These are phyloP conservation scores for Hypoxylon cercidicola DNA, from an alignment of 495 filamentous ascomycete genomes.

Conservation along the genomic window DNA sequence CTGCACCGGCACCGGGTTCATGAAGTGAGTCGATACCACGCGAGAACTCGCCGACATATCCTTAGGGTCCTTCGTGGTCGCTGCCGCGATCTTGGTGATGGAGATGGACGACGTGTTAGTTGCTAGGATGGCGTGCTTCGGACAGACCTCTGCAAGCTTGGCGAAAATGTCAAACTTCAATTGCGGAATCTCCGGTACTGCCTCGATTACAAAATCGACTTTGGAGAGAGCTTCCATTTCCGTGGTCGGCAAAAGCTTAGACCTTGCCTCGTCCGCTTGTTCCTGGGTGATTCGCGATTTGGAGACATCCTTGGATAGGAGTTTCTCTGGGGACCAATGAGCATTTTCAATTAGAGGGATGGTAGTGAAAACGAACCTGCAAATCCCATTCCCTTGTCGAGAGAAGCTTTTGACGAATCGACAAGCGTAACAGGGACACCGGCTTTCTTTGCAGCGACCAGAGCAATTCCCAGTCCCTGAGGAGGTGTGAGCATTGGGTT, in stretches of 20 bases:
- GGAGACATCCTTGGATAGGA: constrained; percentile 89
- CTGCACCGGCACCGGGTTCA: constrained; percentile 98
- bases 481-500: constrained; percentile 15
- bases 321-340: constrained; percentile 70
- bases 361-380: constrained; percentile 65
- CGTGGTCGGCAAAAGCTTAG: constrained; percentile 74
- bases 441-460: constrained; percentile 90
- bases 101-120: constrained; percentile 98
- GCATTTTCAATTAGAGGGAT: constrained; percentile 16
- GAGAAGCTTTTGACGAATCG: constrained; percentile 83
- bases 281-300: constrained; percentile 84
- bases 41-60: constrained; percentile 85
- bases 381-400: constrained; percentile 92
- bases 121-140: constrained; percentile 88
- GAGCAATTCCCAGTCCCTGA: constrained; percentile 95
- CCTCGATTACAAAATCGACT: constrained; percentile 98
- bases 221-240: constrained; percentile 80
- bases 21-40: constrained; percentile 97
- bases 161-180: constrained; percentile 91
- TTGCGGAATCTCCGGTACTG: constrained; percentile 89
- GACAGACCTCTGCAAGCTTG: constrained; percentile 82
- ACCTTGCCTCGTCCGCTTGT: constrained; percentile 74
- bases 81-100: constrained; percentile 93
- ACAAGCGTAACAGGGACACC: constrained; percentile 86
- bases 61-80: constrained; percentile 77